These are phyloP conservation scores for Rhododendron vialii DNA, from an alignment of 148 eudicot genomes.

Conservation along the genomic window DNA sequence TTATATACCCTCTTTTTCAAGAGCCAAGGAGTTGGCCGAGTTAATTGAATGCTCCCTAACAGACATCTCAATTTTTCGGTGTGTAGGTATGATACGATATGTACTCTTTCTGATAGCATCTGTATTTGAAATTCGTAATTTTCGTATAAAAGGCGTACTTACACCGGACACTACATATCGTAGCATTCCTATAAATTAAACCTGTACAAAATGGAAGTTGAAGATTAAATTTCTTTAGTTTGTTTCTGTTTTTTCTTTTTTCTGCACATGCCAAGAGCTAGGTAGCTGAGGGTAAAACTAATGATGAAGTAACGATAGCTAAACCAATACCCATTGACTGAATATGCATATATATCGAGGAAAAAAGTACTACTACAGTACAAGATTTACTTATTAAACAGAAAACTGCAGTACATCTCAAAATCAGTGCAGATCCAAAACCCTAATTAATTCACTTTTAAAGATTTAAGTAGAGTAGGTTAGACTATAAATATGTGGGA, in stretches of 20 bases:
- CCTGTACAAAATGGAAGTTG: background rate
- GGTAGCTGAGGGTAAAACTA: background rate
- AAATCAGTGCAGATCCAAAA: constrained; percentile 3
- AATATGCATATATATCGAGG: background rate
- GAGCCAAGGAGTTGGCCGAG: background rate
- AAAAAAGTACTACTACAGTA: background rate
- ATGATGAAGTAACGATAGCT: background rate
- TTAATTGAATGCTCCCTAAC: background rate
- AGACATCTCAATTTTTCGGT: too few relatives aligned
- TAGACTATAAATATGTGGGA: background rate
- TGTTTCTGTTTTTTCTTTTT: background rate
- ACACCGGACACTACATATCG: too few relatives aligned
- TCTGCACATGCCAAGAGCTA: background rate
- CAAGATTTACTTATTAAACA: background rate
- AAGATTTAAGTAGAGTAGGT: background rate
- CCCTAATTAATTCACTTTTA: background rate
- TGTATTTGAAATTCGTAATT: too few relatives aligned
- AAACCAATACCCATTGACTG: background rate
- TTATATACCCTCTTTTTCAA: background rate
- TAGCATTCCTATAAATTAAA: too few relatives aligned
- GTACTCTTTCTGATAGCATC: too few relatives aligned
- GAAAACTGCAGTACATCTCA: background rate
- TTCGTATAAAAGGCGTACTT: background rate
- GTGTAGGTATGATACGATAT: too few relatives aligned
- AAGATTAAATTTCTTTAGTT: background rate